Conservation (phyloP, 495 filamentous ascomycete genomes). For the Jackrogersella multiformis region DNA sequence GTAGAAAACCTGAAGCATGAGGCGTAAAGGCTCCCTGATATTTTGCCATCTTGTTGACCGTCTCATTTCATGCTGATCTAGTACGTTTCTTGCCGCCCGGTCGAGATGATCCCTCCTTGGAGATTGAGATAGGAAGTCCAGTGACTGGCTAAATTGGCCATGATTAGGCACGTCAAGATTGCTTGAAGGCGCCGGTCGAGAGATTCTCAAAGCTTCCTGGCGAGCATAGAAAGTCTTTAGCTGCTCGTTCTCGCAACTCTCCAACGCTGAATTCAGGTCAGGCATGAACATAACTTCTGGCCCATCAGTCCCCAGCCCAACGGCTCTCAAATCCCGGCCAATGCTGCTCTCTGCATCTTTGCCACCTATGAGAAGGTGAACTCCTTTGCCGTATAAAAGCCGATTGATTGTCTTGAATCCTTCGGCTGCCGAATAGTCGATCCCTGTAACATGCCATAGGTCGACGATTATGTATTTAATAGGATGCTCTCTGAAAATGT, state of each 20-base stretch:
- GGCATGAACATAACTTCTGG: conserved; percentile 80
- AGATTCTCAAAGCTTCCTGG: conserved; percentile 53
- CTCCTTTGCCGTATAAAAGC: conserved; percentile 73
- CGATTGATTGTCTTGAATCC: conserved; percentile 92
- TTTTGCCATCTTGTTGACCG: conserved; percentile 71
- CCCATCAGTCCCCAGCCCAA: conserved; percentile 76
- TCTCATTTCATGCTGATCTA: conserved; percentile 64
- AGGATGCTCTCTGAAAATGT: conserved; percentile 76
- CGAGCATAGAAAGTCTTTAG: conserved; percentile 81
- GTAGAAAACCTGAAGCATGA: conserved; percentile 92
- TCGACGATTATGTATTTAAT: conserved; percentile 94
- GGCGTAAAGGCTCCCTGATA: conserved; percentile 87
- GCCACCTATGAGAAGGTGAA: conserved; percentile 83
- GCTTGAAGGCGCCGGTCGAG: conserved; percentile 49
- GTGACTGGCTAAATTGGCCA: conserved; percentile 31
- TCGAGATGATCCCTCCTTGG: conserved; percentile 82
- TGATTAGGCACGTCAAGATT: conserved; percentile 64
- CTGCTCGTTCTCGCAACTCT: conserved; percentile 94
- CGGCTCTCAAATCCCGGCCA: conserved; percentile 78
- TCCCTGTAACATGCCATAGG: conserved; percentile 84
- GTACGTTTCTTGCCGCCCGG: conserved; percentile 75
- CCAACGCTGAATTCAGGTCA: conserved; percentile 90
- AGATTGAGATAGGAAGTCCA: conserved; percentile 70
- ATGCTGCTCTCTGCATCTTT: conserved; percentile 76
- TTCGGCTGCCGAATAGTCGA: conserved; percentile 96